A percentile compares a stretch with the other conserved stretches of the same genome.
Conservation (phyloP, 495 filamentous ascomycete species). For the Tetracladium setigerum region DNA sequence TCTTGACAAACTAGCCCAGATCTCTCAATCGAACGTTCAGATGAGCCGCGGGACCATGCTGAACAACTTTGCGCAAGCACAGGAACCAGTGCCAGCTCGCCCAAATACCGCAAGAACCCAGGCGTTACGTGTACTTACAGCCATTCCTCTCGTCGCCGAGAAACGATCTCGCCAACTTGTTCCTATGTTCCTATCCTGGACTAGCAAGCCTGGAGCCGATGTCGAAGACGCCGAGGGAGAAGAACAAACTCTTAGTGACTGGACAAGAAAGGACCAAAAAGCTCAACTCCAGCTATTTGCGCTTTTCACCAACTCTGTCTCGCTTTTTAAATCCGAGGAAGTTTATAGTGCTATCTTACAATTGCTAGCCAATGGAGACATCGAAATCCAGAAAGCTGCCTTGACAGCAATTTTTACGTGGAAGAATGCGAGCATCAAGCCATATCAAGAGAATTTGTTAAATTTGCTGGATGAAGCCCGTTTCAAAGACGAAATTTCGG, state of each 20-base stretch:
- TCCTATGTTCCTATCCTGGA: constrained; percentile 77
- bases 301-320: constrained; percentile 76
- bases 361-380: constrained; percentile 77
- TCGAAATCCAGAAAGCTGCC: constrained; percentile 76
- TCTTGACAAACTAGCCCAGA: constrained; percentile 38
- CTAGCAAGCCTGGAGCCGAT: constrained; percentile 26
- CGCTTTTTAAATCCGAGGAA: constrained; percentile 67
- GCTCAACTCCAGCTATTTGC: constrained; percentile 75
- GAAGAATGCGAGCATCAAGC: constrained; percentile 67
- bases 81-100: constrained; percentile 31
- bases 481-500: constrained; percentile 85
- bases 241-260: constrained; percentile 33
- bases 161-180: constrained; percentile 77
- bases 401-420: constrained; percentile 83
- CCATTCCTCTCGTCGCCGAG: constrained; percentile 69
- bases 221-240: constrained; percentile 31
- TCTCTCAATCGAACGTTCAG: constrained; percentile 29
- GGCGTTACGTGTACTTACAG: constrained; percentile 71
- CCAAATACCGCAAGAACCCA: constrained; percentile 53
- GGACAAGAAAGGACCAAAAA: constrained; percentile 68
- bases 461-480: constrained; percentile 85
- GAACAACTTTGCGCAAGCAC: constrained; percentile 37
- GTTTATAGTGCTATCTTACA: constrained; percentile 67
- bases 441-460: constrained; percentile 79
- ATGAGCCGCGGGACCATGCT: constrained; percentile 41